Evolutionary conservation across 768 basidiomycete species (phyloP), one percentile per base, ranked within the genome.

Genomic region (Boletus reticulatus): DNA sequence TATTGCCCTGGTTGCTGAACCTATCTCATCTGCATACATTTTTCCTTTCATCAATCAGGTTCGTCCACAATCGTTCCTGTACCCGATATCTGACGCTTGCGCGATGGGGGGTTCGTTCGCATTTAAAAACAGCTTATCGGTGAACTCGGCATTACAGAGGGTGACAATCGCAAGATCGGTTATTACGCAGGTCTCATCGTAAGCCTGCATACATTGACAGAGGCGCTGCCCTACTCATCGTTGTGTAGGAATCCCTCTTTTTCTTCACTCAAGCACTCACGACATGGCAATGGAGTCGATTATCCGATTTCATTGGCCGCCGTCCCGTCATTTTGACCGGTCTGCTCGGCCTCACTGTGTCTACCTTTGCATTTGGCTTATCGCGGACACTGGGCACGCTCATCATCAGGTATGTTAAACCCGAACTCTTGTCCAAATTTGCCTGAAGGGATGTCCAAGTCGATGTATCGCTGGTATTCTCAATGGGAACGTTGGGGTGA

Each of bases 1-100:
- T 24, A 62, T 83, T 3, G 60, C 81, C 19, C 77, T 83, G 60
- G 50, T 82, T 27, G 78, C 79, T 38, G 85, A 86, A 63, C 84
- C 85, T 1, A 64, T 85, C 13, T 75, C 79, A 6, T 78, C 80
- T 20, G 69, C 75, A 54, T 82, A 81, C 19, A 85, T 86, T 41
- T 80, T 81, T 51, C 84, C 85, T 0, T 87, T 83, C 62, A 81
- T 87, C 59, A 84, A 83, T 60, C 80, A 84, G 72, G 83, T 80
- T n/a, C n/a, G n/a, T n/a, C n/a, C n/a, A n/a, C n/a, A n/a, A n/a
- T 0, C 14, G 12, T 34, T 47, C 14, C 22, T 6, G 11, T 41
- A 36, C 14, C 14, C 14, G 6, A 36, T 36, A 32, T 24, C 45
- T 47, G 39, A 60, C n/a, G 10, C 41, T 47, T 2, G 20, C 11